Conservation (phyloP, 257 asterid genomes). For the Scutellaria galericulata region DNA sequence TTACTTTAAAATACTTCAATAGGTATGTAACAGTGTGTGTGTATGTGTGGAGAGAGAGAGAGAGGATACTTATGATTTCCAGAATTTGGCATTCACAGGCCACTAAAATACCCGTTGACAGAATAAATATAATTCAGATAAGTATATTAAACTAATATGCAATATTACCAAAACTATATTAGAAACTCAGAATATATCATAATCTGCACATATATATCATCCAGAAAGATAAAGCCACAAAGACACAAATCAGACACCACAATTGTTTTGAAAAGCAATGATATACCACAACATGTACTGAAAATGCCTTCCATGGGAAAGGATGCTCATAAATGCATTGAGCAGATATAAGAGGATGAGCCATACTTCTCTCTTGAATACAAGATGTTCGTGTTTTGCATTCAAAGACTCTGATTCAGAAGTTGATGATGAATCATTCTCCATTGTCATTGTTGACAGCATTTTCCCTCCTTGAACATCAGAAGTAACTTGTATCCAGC, state of each 20-base stretch:
- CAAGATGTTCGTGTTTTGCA: slow-evolving; percentile 47
- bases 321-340: slow-evolving; percentile 9
- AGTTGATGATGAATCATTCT: slow-evolving; percentile 49
- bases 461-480: slow-evolving; percentile 67
- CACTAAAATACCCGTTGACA: neutral
- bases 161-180: slow-evolving; percentile 4
- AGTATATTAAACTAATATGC: neutral
- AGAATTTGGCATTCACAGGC: slow-evolving; percentile 5
- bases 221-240: slow-evolving; percentile 23
- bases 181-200: neutral
- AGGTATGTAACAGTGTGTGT: neutral
- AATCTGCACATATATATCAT: slow-evolving; percentile 10
- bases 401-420: slow-evolving; percentile 46
- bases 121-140: neutral
- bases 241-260: slow-evolving; percentile 20
- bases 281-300: neutral
- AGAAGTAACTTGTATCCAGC: slow-evolving; percentile 66
- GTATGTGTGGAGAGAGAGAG: too few relatives aligned
- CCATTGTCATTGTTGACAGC: slow-evolving; percentile 87
- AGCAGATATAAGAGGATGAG: slow-evolving; percentile 31
- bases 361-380: slow-evolving; percentile 78
- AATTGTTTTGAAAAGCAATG: slow-evolving; percentile 1
- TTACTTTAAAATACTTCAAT: neutral
- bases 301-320: slow-evolving; percentile 21
- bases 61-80: neutral